phyloP scores from a whole-genome alignment of 2,329 filamentous ascomycete genomes.

The Aspergillus awamori region DNA sequence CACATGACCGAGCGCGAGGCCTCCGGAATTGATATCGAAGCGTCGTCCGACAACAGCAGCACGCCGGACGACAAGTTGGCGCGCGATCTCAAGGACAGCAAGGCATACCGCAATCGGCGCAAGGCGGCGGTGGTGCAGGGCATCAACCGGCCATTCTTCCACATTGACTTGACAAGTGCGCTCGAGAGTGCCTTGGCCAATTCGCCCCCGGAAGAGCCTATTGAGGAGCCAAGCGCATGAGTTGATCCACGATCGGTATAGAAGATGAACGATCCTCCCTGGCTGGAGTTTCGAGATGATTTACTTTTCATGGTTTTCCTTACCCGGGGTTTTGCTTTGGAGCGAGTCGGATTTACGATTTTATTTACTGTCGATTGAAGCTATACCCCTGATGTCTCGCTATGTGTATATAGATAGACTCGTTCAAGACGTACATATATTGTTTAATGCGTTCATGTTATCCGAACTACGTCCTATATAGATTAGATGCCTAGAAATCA shows the following conservation, averaged over 20 bases:
- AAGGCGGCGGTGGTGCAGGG: constrained; percentile 73
- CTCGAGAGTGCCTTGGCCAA: constrained; percentile 85
- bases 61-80: constrained; percentile 44
- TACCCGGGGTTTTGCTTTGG: background rate
- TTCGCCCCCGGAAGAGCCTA: constrained; percentile 53
- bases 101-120: constrained; percentile 44
- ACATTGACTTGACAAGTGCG: constrained; percentile 87
- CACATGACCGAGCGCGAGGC: constrained; percentile 37
- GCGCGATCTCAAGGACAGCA: constrained; percentile 52
- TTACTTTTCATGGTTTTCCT: constrained; percentile 1
- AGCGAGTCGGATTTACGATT: background rate
- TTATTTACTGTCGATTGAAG: constrained; percentile 3
- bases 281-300: constrained; percentile 18
- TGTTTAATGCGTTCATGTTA: background rate
- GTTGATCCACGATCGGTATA: constrained; percentile 1
- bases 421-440: constrained; percentile 3
- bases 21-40: constrained; percentile 32
- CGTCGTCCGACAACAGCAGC: constrained; percentile 33
- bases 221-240: constrained; percentile 3
- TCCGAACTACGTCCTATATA: background rate
- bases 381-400: constrained; percentile 16
- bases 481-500: no score
- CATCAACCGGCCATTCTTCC: constrained; percentile 89
- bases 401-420: constrained; percentile 21
- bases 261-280: constrained; percentile 14